Evolutionary conservation across 306 rosid genomes (phyloP), one percentile per base, ranked within the genome.

Genomic region (Crataegus laevigata): DNA sequence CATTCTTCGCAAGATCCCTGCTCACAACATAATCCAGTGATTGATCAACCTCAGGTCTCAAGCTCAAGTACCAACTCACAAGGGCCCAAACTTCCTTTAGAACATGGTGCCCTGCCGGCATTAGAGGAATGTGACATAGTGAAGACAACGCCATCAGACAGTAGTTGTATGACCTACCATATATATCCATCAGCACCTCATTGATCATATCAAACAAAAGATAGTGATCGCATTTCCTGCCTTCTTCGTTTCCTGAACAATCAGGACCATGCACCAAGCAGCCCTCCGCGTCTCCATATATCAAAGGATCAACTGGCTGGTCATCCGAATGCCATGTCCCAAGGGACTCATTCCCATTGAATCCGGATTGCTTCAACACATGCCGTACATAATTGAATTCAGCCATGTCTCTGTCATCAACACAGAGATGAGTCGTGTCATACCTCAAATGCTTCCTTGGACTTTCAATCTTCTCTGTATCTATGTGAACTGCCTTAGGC

Each of bases 161-260:
- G 80, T 93, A 89, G 50, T 72, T 86, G 40, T 85, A 82, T 68
- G 98, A 90, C 71, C 90, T 80, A 19, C 85, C 88, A 67, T 83
- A 86, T 40, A 90, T 86, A 83, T 87, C 96, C 81, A 83, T 32
- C 58, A 93, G 74, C 14, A 88, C 93, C 55, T 93, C 98, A 72
- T 93, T 90, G 73, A 93, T 75, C 21, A 90, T 51, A 72, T 93
- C 96, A 87, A 93, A 93, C 68, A 93, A 66, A 65, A 90, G 89
- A 40, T 82, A n/a, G 69, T 90, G 96, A 59, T 83, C 81, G 18
- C 85, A 87, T 11, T 83, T 75, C 12, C 82, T 85, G 43, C 28
- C 85, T 63, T 76, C 74, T 83, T 83, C 83, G 21, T 79, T 87
- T 8, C 87, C 85, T 26, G 85, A 73, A 77, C 89, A 81, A 63